A percentile compares a stretch with the other conserved stretches of the same genome.
These are phyloP conservation scores for Yamadazyma endophytica DNA, from an alignment of 805 yeast species.

Conservation along the genomic window DNA sequence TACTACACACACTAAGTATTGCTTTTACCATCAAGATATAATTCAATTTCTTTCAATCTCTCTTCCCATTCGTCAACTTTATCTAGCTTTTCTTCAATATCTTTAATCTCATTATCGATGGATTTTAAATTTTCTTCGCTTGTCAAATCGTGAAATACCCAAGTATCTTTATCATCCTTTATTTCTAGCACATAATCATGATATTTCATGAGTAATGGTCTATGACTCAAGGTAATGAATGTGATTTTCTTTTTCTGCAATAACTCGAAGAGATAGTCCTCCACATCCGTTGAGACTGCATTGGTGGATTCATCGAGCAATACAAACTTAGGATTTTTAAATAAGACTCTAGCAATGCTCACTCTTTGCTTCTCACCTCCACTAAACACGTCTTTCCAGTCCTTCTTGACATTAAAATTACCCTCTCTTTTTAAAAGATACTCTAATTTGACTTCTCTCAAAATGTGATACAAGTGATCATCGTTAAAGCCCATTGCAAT, in stretches of 20 bases:
- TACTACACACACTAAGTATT: too few relatives aligned
- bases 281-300: constrained; percentile 87
- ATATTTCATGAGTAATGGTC: constrained; percentile 79
- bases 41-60: constrained; percentile 57
- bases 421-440: constrained; percentile 70
- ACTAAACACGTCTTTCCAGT: constrained; percentile 87
- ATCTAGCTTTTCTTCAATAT: constrained; percentile 55
- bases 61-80: constrained; percentile 55
- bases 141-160: constrained; percentile 61
- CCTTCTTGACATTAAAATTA: constrained; percentile 51
- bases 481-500: constrained; percentile 68
- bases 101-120: constrained; percentile 72
- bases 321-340: constrained; percentile 76
- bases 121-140: constrained; percentile 62
- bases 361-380: constrained; percentile 96
- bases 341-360: constrained; percentile 80
- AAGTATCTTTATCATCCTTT: constrained; percentile 45
- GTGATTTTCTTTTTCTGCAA: constrained; percentile 69
- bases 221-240: constrained; percentile 75
- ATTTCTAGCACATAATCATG: constrained; percentile 75
- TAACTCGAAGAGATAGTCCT: constrained; percentile 76
- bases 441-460: constrained; percentile 74
- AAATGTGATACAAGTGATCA: constrained; percentile 58
- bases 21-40: constrained; percentile 42
- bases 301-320: constrained; percentile 92